Evolutionary conservation across 176 grass and related monocot genomes (phyloP).

Genomic region (Saccharum officinarum): DNA sequence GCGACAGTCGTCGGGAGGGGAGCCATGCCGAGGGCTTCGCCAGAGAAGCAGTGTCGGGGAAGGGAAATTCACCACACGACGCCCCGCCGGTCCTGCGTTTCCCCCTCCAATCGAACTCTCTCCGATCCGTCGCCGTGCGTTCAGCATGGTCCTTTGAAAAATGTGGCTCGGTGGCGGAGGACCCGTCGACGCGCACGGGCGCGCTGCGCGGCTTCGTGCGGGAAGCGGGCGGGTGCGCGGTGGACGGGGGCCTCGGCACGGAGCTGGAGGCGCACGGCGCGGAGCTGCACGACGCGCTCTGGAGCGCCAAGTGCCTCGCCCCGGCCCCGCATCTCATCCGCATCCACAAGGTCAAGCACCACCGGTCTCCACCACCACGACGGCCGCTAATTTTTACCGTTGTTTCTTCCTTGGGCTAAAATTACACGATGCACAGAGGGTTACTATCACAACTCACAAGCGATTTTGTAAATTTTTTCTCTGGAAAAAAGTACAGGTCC

Average conservation of each 20-base stretch:
- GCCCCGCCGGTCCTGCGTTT: neutral
- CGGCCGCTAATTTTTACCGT: neutral
- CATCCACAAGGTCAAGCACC: constrained; percentile 48
- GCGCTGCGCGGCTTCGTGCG: constrained; percentile 44
- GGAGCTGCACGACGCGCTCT: constrained; percentile 66
- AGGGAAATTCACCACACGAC: too few relatives aligned
- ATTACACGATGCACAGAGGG: neutral
- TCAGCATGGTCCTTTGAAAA: neutral
- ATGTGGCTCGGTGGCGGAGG: neutral
- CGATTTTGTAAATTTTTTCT: neutral
- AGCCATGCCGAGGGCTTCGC: too few relatives aligned
- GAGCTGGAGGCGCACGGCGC: constrained; percentile 75
- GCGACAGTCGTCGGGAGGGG: too few relatives aligned
- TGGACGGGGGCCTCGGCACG: constrained; percentile 71
- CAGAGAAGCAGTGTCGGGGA: too few relatives aligned
- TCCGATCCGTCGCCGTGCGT: too few relatives aligned
- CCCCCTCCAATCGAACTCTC: neutral
- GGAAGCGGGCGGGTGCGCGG: constrained; percentile 48
- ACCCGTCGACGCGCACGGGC: neutral
- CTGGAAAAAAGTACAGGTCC: neutral
- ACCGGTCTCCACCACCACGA: too few relatives aligned
- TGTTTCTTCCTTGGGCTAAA: neutral
- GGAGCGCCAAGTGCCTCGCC: constrained; percentile 68
- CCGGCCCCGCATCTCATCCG: constrained; percentile 61
- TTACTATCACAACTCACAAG: neutral